Base-by-base conservation (phyloP, 805 yeast species). In the Pichia gijzeniarum region DNA sequence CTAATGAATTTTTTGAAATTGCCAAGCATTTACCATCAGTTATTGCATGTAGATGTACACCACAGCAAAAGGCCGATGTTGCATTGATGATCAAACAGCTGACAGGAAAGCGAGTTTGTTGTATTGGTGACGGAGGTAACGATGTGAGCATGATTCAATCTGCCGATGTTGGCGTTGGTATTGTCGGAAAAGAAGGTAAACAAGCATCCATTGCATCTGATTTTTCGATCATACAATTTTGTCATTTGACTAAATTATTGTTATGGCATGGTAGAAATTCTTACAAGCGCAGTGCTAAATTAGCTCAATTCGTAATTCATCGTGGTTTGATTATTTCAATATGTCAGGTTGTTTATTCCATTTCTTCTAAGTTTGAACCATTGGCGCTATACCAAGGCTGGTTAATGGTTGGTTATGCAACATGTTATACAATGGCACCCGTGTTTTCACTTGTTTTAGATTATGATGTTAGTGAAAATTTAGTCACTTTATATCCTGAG, bases 41-140 rank as follows among this genome's bases (percentile, higher is more conserved):
- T n/a, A 80, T 93, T 58, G 98, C 99, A 0, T 93, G 99, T 62
- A 84, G 99, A 53, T 93, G 99, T 67, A 82, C 97, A 0, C 99
- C 99, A 0, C 98, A 95, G 64, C 99, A 93, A 59, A 93, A 93
- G 62, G 98, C 98, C 0, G 98, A 93, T 60, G 85, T 95, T 44
- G 97, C 98, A 0, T 56, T 77, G 21, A 69, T 83, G 52, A 93
- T 93, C 52, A 76, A 90, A 57, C 77, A 76, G 48, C 67, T 77
- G 27, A 93, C 98, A 0, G 86, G 87, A 5, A 87, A 86, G 59
- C 71, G 99, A 42, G 97, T 91, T 2, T 91, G 98, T 53, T 93
- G 98, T 59, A 95, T 93, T 54, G 99, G 99, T 46, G 99, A 93
- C 65, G 99, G 99, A 57, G 99, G 99, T 56, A 93, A 93, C 59